These are phyloP conservation scores for Penicillium psychrofluorescens DNA, from an alignment of 495 filamentous ascomycete genomes.

Conservation along the genomic window DNA sequence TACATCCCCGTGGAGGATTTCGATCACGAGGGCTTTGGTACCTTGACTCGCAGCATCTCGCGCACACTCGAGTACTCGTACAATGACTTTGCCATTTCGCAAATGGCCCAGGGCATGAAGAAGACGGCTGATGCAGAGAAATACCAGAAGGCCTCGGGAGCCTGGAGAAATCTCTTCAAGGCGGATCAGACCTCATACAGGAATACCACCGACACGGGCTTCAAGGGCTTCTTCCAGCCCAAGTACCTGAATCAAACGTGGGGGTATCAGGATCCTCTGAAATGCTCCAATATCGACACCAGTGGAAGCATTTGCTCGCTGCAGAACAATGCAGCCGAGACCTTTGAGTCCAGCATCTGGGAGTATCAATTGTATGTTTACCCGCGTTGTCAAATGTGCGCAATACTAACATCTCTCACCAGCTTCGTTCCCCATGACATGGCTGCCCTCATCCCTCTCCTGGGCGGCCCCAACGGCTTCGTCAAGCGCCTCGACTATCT, in stretches of 20 bases:
- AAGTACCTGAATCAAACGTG: constrained; percentile 52
- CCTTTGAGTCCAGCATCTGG: constrained; percentile 65
- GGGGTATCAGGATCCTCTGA: constrained; percentile 49
- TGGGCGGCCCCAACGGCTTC: constrained; percentile 54
- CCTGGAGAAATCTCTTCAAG: constrained; percentile 69
- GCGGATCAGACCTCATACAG: constrained; percentile 40
- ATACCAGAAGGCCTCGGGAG: constrained; percentile 53
- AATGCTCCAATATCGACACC: constrained; percentile 36
- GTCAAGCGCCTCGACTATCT: constrained; percentile 59
- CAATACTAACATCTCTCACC: constrained; percentile 1
- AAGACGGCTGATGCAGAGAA: constrained; percentile 46
- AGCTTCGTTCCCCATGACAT: constrained; percentile 69
- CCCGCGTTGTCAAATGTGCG: not conserved
- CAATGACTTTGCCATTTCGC: constrained; percentile 61
- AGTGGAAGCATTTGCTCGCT: constrained; percentile 56
- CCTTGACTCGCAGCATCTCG: constrained; percentile 62
- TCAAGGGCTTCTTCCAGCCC: constrained; percentile 63
- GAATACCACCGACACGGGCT: constrained; percentile 36
- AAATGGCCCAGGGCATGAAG: constrained; percentile 48
- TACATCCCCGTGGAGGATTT: constrained; percentile 67
- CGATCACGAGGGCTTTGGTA: constrained; percentile 64
- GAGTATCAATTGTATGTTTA: constrained; percentile 58
- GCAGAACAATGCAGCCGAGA: constrained; percentile 41
- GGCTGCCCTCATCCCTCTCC: constrained; percentile 47
- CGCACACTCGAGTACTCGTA: constrained; percentile 64